Base-by-base conservation (phyloP, 1,284 basidiomycete species). In the Malassezia pachydermatis region DNA sequence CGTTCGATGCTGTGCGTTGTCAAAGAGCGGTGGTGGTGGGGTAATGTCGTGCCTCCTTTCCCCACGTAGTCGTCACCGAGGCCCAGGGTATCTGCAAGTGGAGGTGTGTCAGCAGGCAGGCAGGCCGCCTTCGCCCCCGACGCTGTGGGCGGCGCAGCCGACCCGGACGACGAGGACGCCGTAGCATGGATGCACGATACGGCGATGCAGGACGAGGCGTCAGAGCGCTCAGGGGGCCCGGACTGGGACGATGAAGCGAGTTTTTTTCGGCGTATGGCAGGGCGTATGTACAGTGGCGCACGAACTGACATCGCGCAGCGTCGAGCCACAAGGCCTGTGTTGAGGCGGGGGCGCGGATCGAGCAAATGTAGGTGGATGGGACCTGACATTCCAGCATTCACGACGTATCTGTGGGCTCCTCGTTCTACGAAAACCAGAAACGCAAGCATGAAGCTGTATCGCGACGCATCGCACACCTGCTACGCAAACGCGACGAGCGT, bases 361-460 rank as follows among this genome's bases (percentile, higher is more conserved):
- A 54, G 38, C 45, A 46, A 27, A 35, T 23, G 42, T 27, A 28
- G 19, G 33, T 30, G 17, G 5, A 19, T 19, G 19, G 9, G 10
- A 7, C 19, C 16, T 20, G 20, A n/a, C n/a, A n/a, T n/a, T 37
- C 41, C 8, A 62, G 58, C 47, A 70, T 70, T 41, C 65, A 62
- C 48, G 47, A 65, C 25, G 67, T 62, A 11, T 69, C 67, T 32
- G 60, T 63, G 38, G 69, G 69, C 8, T 58, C 57, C 47, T 67
- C 66, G 42, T 72, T 59, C 35, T 72, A 70, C 35, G 62, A 86
- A 80, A 84, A 87, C 60, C 85, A 88, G 75, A 84, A 84, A 69
- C 78, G 79, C 60, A 86, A 83, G 67, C 84, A 88, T 69, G 83
- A 81, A 54, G 83, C 86, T 42, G 73, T 87, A 27, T 86, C 84